phyloP scores from a whole-genome alignment of 768 basidiomycete species.

The Lactifluus rugatus region DNA sequence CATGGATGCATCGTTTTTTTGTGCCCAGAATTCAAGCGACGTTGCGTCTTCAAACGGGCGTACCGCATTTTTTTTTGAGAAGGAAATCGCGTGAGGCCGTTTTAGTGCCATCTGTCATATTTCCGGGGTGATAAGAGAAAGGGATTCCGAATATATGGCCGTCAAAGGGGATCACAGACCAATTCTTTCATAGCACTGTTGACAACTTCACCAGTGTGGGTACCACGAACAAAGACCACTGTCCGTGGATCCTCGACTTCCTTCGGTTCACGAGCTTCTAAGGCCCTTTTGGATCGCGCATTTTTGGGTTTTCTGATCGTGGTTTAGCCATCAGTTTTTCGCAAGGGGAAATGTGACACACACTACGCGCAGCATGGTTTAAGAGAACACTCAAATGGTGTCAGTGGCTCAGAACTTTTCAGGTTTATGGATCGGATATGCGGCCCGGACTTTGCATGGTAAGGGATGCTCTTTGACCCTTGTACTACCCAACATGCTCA shows the following conservation, averaged over 20 bases:
- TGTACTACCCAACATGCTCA: slow-evolving; percentile 59
- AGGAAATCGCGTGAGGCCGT: slow-evolving; percentile 81
- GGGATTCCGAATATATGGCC: neutral
- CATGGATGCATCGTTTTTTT: slow-evolving; percentile 89
- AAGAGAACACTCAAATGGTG: neutral
- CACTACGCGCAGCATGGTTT: slow-evolving; percentile 17
- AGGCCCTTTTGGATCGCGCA: slow-evolving; percentile 84
- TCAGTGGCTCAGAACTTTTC: neutral
- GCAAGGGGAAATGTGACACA: neutral
- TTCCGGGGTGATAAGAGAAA: neutral
- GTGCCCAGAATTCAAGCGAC: slow-evolving; percentile 86
- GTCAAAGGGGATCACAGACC: slow-evolving; percentile 37
- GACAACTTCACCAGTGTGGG: slow-evolving; percentile 73
- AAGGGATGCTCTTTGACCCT: too few relatives aligned
- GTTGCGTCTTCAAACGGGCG: slow-evolving; percentile 81
- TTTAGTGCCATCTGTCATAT: slow-evolving; percentile 78
- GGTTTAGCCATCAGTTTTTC: neutral
- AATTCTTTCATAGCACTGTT: slow-evolving; percentile 81
- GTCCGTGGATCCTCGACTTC: slow-evolving; percentile 83
- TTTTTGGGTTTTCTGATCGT: slow-evolving; percentile 77
- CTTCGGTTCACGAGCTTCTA: slow-evolving; percentile 82
- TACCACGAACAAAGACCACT: slow-evolving; percentile 84
- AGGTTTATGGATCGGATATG: neutral
- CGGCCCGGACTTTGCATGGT: neutral
- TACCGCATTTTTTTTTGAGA: slow-evolving; percentile 87